A percentile compares a stretch with the other conserved stretches of the same genome.
Conservation (phyloP, 306 rosid genomes). For the Alnus rubra region DNA sequence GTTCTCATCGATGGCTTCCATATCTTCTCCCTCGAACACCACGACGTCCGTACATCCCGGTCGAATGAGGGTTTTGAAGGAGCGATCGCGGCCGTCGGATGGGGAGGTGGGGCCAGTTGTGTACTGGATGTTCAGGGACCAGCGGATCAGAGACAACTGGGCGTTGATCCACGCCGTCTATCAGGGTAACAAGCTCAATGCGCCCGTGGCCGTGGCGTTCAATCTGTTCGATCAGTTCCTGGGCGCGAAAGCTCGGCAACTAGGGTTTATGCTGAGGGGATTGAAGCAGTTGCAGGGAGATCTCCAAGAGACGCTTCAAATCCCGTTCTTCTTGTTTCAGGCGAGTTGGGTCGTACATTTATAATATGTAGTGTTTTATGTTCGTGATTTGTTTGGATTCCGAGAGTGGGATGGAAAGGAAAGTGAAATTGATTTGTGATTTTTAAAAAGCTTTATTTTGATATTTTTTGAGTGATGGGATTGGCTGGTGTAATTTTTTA, state of each 20-base stretch:
- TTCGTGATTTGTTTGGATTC: not conserved
- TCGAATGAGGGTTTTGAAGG: slow-evolving; percentile 61
- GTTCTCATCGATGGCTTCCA: slow-evolving; percentile 41
- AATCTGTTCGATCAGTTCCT: slow-evolving; percentile 75
- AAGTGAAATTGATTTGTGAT: not conserved
- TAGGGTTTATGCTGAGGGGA: slow-evolving; percentile 88
- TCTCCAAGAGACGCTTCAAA: slow-evolving; percentile 48
- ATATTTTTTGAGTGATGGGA: too few relatives aligned
- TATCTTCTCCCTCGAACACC: slow-evolving; percentile 10
- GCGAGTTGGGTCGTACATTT: slow-evolving; percentile 21
- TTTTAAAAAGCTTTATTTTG: too few relatives aligned
- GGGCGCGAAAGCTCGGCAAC: slow-evolving; percentile 86
- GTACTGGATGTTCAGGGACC: slow-evolving; percentile 98
- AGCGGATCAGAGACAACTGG: slow-evolving; percentile 83
- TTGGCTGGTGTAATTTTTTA: too few relatives aligned
- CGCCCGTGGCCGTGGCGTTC: slow-evolving; percentile 80
- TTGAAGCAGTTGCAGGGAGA: slow-evolving; percentile 56
- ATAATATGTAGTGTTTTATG: not conserved
- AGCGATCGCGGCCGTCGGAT: slow-evolving; percentile 26
- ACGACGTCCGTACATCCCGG: slow-evolving; percentile 42
- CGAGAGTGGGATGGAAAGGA: not conserved
- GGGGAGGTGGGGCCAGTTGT: slow-evolving; percentile 68
- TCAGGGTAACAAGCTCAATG: slow-evolving; percentile 64
- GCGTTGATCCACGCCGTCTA: slow-evolving; percentile 86
- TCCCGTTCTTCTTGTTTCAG: slow-evolving; percentile 79